Percentiles rank a stretch among this genome's conserved stretches.
These are phyloP conservation scores for Eucalyptus microcorys DNA, from an alignment of 345 rosid species.

Conservation along the genomic window DNA sequence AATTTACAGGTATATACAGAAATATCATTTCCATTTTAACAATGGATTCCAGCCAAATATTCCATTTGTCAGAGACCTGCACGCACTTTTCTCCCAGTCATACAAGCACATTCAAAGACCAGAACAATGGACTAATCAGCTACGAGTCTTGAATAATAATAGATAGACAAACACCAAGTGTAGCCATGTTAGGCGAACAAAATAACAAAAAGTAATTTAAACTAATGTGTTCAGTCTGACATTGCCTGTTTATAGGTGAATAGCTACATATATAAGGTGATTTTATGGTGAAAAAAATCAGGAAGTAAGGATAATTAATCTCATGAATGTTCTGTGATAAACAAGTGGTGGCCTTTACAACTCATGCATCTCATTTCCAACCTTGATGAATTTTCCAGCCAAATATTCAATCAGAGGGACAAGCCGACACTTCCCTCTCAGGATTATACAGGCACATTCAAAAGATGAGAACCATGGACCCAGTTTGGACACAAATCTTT, in stretches of 20 bases:
- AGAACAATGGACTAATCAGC: not conserved
- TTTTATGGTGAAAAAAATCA: not conserved
- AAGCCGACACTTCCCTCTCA: not conserved
- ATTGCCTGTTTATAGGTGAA: not conserved
- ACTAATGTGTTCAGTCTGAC: not conserved
- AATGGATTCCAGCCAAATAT: not conserved
- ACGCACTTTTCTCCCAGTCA: not conserved
- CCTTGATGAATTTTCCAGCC: not conserved
- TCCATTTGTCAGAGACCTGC: not conserved
- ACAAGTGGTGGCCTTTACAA: not conserved
- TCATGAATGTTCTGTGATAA: not conserved
- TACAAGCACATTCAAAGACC: not conserved
- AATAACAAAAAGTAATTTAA: not conserved
- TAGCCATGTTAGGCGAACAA: not conserved
- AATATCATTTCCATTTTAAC: not conserved
- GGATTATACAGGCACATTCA: not conserved
- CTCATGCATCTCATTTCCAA: not conserved
- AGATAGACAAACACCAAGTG: not conserved
- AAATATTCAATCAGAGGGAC: not conserved
- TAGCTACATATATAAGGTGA: not conserved
- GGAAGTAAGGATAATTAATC: not conserved
- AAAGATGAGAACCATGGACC: not conserved
- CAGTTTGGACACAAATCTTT: not conserved
- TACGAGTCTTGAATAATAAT: not conserved
- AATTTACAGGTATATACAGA: not conserved